Evolutionary conservation across 2,329 filamentous ascomycete species (phyloP), one percentile per base, ranked within the genome.

Genomic region (Arthrinium phaeospermum): DNA sequence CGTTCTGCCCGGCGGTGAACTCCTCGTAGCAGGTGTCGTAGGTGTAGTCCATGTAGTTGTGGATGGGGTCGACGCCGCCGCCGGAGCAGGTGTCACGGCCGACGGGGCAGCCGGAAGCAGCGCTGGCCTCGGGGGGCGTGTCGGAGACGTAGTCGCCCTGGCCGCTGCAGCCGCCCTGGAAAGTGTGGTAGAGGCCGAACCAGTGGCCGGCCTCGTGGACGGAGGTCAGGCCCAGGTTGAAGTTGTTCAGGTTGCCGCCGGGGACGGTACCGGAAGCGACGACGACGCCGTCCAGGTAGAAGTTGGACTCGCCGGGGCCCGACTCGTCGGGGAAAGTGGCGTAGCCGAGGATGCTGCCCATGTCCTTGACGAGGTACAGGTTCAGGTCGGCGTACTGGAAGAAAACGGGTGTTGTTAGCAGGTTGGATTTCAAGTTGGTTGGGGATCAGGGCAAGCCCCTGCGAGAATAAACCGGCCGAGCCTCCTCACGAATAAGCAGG

Each of bases 121-220:
- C 71, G 12, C 77, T 82, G 78, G 76, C 79, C 74, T 85, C 79
- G n/a, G 82, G 74, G 37, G 83, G 81, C 44, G 84, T 85, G 73
- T 85, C 84, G 70, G 80, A 76, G 49, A 85, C 78, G 74, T 77
- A 82, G 75, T 86, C 85, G 51, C 83, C 84, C 64, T 68, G 73
- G 8, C 79, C 77, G 22, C 22, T 74, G 75, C 82, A 82, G 73
- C 82, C 83, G 61, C 82, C 84, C 73, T 86, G 77, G 78, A 87
- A 87, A 67, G 85, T 86, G 78, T 87, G 85, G 75, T 80, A 81
- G 34, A 87, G 81, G 69, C 85, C 85, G 70, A 87, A 78, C 85
- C 85, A 87, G 80, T 87, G 85, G 22, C 85, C 85, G 61, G 84
- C 78, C 78, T 87, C 85, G 79, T 86, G 85, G 47, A 78, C 76